Evolutionary conservation across 805 yeast genomes (phyloP), one percentile per base, ranked within the genome.

Genomic region (Myxozyma vanderwaltii): DNA sequence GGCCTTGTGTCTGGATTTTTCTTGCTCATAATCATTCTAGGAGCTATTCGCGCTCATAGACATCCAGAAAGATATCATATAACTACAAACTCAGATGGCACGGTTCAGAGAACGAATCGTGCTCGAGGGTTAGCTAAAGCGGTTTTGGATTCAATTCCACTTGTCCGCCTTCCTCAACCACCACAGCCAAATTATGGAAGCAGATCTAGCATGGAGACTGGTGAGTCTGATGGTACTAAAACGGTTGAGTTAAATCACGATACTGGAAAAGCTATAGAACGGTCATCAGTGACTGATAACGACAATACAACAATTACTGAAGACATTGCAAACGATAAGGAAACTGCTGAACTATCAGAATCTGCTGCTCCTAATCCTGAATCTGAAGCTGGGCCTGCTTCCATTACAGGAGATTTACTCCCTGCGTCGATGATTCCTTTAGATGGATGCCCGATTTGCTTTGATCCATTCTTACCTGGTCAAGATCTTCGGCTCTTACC

Each of bases 401-500:
- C 51, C n/a, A 40, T 29, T 15, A 31, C 51, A 35, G 27, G 23
- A 21, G 45, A 49, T 27, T 13, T 49, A 7, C 47, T 53, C 3
- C 41, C 53, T 7, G 24, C 58, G 4, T 38, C 59, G 6, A 59
- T 59, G 61, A 44, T 59, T 26, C 55, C 54, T 13, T 43, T 48
- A 39, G 59, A 88, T 4, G 70, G 78, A 1, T 89, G 96, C 77
- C 90, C 94, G 12, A 88, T 89, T 63, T 89, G 96, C 72, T 79
- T 89, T 52, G 96, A 89, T 45, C 73, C 76, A 7, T 81, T 86
- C 58, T 84, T 82, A 59, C 79, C 81, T 48, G 86, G 83, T 10
- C 92, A 88, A 50, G 68, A 71, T 4, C 69, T 76, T 1, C 79
- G 96, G 57, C 90, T 90, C 0, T 76, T 89, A 44, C 81, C 89